Evolutionary conservation across 1,284 basidiomycete species (phyloP).

Genomic region (Cutaneotrichosporon sp.): DNA sequence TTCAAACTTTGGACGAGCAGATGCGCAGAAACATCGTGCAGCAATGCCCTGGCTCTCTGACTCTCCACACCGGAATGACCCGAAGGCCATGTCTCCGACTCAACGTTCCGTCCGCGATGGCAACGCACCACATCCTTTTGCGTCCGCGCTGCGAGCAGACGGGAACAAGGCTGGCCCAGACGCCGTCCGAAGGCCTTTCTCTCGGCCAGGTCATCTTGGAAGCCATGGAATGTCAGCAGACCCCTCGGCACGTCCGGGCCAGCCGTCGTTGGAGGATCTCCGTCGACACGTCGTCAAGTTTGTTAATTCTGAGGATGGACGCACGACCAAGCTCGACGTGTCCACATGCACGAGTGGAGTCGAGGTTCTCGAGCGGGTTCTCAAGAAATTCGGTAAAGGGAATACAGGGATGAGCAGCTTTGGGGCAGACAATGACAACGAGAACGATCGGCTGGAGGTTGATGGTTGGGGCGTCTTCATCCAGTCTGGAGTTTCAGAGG

Average conservation of each 20-base stretch:
- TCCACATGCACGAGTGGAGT: constrained; percentile 72
- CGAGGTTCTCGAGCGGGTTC: constrained; percentile 78
- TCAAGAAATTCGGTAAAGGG: constrained; percentile 82
- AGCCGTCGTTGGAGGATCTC: constrained; percentile 68
- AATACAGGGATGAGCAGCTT: constrained; percentile 32
- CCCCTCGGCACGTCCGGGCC: not conserved
- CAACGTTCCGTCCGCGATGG: constrained; percentile 2
- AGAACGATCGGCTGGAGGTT: constrained; percentile 64
- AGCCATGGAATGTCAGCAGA: not conserved
- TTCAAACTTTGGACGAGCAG: not conserved
- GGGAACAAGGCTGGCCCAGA: not conserved
- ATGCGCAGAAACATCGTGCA: not conserved
- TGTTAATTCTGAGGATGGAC: constrained; percentile 70
- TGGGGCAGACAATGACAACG: constrained; percentile 54
- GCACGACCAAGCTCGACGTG: constrained; percentile 74
- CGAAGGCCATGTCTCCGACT: constrained; percentile 9
- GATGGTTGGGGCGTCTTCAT: constrained; percentile 83
- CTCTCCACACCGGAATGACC: not conserved
- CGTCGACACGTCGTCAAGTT: constrained; percentile 82
- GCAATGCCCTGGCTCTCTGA: not conserved
- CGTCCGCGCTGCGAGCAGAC: constrained; percentile 20
- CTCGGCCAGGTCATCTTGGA: not conserved
- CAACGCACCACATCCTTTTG: constrained; percentile 40
- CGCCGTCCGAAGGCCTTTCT: not conserved
- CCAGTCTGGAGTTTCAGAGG: constrained; percentile 62